Evolutionary conservation across 2,329 filamentous ascomycete species (phyloP), one percentile per base, ranked within the genome.

Genomic region (Aureobasidium sp.): DNA sequence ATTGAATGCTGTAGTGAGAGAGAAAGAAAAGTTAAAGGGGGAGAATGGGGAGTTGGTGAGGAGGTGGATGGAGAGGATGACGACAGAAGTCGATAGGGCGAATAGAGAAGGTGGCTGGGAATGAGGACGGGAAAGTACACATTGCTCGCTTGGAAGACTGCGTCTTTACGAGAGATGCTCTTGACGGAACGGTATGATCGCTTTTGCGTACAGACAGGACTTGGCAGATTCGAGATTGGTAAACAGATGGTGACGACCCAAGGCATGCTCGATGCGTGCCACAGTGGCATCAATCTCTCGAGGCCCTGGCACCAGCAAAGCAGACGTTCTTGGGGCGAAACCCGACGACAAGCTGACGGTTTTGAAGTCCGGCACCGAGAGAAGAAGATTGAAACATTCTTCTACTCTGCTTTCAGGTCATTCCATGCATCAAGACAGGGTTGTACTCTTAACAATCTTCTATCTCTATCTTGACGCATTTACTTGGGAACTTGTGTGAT

Each of bases 1-100:
- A 74, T 80, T 97, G 47, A 91, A 94, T 67, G 84, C 97, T 79
- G 86, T 88, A 3, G 91, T 95, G 72, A 84, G 92, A 72, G 85
- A 85, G 70, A 81, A 83, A 31, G 85, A 87, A 71, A 86, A 85
- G 73, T 78, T 96, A 65, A 84, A 86, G 71, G 82, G 81, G 63
- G 94, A 97, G 73, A 97, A 97, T 71, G 86, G 90, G 70, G 89
- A 96, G 67, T 80, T 99, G 61, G 86, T 97, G 59, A 88, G 91
- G 72, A 82, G 94, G 60, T 97, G 92, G 91, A 92, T 97, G 88
- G 85, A 85, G 70, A 82, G 88, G 66, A 94, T 94, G 83, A 88
- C 86, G 4, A 83, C 87, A 71, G 92, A 97, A 77, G 93, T 90
- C 12, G 89, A 94, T 61, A 86, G 84, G 65, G 92, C 96, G 87